These are phyloP conservation scores for Leccinum olivaceopallidum DNA, from an alignment of 768 basidiomycete species.

Conservation along the genomic window DNA sequence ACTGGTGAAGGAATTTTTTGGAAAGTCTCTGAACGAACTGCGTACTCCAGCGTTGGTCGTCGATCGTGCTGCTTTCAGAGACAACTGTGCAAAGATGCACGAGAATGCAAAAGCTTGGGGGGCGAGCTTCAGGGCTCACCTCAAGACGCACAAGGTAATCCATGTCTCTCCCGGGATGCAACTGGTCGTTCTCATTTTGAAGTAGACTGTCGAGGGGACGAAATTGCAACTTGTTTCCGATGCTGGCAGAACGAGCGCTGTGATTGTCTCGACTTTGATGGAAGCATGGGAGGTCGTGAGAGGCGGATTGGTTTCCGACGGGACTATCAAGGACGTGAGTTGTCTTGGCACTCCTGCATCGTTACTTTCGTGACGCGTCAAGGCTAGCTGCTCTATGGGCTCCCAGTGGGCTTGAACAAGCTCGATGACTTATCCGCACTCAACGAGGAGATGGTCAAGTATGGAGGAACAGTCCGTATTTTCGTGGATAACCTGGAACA, in stretches of 20 bases:
- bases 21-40: constrained; percentile 53
- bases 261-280: constrained; percentile 80
- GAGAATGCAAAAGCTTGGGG: constrained; percentile 63
- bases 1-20: constrained; percentile 56
- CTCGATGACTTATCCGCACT: constrained; percentile 66
- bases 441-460: constrained; percentile 50
- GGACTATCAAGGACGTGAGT: constrained; percentile 76
- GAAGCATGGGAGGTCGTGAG: constrained; percentile 77
- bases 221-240: constrained; percentile 63
- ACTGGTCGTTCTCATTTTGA: constrained; percentile 8
- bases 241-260: constrained; percentile 53
- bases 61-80: constrained; percentile 68
- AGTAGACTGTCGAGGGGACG: constrained; percentile 74
- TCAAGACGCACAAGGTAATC: constrained; percentile 80
- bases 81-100: constrained; percentile 77
- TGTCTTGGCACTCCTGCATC: constrained; percentile 1
- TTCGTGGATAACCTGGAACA: constrained; percentile 79
- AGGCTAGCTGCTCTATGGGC: constrained; percentile 76
- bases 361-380: constrained; percentile 7
- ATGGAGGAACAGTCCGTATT: constrained; percentile 64
- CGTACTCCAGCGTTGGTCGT: constrained; percentile 80
- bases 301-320: constrained; percentile 67
- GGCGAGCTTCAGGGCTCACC: constrained; percentile 75
- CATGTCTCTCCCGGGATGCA: neutral
- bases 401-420: constrained; percentile 72